These are phyloP conservation scores for Cladophialophora exuberans DNA, from an alignment of 2,329 filamentous ascomycete genomes.

Conservation along the genomic window DNA sequence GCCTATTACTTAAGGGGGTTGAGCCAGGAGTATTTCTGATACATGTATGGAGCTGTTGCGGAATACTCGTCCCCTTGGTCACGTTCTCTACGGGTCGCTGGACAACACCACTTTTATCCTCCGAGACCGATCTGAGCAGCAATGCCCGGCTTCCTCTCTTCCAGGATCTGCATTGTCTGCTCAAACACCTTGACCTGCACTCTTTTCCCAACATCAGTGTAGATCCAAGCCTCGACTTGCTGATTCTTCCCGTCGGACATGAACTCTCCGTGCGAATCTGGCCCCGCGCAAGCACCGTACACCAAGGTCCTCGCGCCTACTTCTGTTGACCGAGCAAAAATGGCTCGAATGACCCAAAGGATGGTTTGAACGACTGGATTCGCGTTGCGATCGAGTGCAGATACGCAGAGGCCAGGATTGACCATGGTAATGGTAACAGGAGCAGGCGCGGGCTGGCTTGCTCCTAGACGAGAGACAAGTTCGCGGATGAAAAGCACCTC, in stretches of 20 bases:
- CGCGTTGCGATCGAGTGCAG: slow-evolving; percentile 21
- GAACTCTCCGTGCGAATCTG: slow-evolving; percentile 20
- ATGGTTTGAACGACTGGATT: neutral
- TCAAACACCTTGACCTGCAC: slow-evolving; percentile 47
- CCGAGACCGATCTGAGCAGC: slow-evolving; percentile 14
- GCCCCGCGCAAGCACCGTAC: slow-evolving; percentile 20
- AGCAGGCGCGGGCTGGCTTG: neutral
- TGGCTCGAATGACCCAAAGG: slow-evolving; percentile 5
- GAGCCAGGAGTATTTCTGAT: too few relatives aligned
- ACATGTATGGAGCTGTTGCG: too few relatives aligned
- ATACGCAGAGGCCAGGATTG: slow-evolving; percentile 34
- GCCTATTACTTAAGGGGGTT: too few relatives aligned
- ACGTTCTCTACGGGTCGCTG: too few relatives aligned
- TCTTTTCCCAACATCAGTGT: slow-evolving; percentile 41
- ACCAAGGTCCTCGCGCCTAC: slow-evolving; percentile 32
- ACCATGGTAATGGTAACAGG: slow-evolving; percentile 32
- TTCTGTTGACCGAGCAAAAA: slow-evolving; percentile 28
- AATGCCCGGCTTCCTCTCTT: slow-evolving; percentile 45
- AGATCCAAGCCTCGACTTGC: slow-evolving; percentile 42
- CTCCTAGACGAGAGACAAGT: slow-evolving; percentile 19
- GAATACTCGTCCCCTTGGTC: neutral
- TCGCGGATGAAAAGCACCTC: slow-evolving; percentile 32
- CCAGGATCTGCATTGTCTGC: slow-evolving; percentile 47
- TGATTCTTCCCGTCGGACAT: slow-evolving; percentile 27
- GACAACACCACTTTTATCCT: neutral